Evolutionary conservation across 2,329 filamentous ascomycete species (phyloP), one percentile per base, ranked within the genome.

Genomic region (Penicillium crustosum): DNA sequence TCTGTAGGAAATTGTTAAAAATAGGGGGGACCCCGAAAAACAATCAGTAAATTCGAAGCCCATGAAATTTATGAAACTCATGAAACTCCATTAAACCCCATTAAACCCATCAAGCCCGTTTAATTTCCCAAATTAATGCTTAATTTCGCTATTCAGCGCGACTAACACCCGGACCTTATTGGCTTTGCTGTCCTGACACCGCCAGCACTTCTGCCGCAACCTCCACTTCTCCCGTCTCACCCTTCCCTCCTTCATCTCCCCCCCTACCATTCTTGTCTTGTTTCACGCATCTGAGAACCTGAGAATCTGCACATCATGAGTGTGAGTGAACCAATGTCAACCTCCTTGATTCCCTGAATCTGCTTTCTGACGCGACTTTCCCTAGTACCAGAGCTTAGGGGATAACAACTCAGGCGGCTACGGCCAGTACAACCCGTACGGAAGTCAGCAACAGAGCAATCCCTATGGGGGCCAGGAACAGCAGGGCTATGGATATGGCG

Each of bases 381-480:
- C 61, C 49, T 55, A 69, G 66, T 71, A 66, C 51, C 62, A 70
- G 61, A 64, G 61, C 59, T 67, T 70, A 57, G 66, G 70, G 50
- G 69, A 69, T 57, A 64, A 65, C 54, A 66, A 63, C 53, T 66
- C 72, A 55, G 70, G 70, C 31, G 77, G 79, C 68, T 83, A 83
- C 69, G 81, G 79, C 70, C 79, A 82, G 62, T 83, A 81, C 70
- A 83, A 84, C 71, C 83, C 83, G 49, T 85, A 84, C 57, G 70
- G 68, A 67, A 72, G 73, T 54, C 63, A 68, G 58, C 66, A 71
- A 59, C 55, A 53, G 27, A 57, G 31, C 47, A 71, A 72, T 61
- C 67, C 65, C 36, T 67, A 70, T 59, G 70, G 64, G 31, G 63
- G 70, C 57, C 70, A 74, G 53, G 47, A 64, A 62, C 58, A 63